Evolutionary conservation across 257 asterid species (phyloP), one percentile per base, ranked within the genome.

Genomic region (Solanum stenotomum): DNA sequence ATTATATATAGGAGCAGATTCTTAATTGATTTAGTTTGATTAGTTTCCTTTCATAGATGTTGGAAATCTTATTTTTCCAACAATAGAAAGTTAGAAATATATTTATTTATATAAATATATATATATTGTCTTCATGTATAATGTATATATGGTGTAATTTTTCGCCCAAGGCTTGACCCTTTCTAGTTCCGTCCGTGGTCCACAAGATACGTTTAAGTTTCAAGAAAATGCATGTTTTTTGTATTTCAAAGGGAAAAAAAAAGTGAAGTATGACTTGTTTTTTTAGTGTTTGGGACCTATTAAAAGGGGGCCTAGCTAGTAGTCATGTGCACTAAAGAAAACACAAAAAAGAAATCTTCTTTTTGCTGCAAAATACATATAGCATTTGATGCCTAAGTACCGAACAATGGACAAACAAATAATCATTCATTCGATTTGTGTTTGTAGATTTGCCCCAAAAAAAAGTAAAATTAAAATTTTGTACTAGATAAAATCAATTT

Each of bases 181-280:
- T 56, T 20, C 65, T 56, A 56, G 11, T 20, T 18, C 11, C 67
- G 67, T 20, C 11, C 5, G 25, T 56, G 95, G 96, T 88, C 95
- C 95, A 92, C 88, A 84, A 6, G 89, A 76, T 95, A 92, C 92
- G 94, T 94, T 95, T 95, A 95, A 92, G 71, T 88, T 88, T 56
- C 88, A 44, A 89, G 79, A 84, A 33, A 85, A 87, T 85, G 86
- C 65, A 87, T 85, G 87, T 85, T 89, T 88, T 84, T 27, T 49
- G 85, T 44, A 81, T 29, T 16, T 46, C 15, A 44, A 44, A 42
- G 87, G 82, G 27, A 23, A 71, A 18, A 16, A 16, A 7, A 7
- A 35, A 20, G 15, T 22, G 20, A 5, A 35, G 31, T 37, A 10
- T 37, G 83, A 75, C n/a, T 37, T 10, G 0, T 37, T 75, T 35